These are phyloP conservation scores for Wickerhamiella qilinensis DNA, from an alignment of 805 yeast genomes.

Conservation along the genomic window DNA sequence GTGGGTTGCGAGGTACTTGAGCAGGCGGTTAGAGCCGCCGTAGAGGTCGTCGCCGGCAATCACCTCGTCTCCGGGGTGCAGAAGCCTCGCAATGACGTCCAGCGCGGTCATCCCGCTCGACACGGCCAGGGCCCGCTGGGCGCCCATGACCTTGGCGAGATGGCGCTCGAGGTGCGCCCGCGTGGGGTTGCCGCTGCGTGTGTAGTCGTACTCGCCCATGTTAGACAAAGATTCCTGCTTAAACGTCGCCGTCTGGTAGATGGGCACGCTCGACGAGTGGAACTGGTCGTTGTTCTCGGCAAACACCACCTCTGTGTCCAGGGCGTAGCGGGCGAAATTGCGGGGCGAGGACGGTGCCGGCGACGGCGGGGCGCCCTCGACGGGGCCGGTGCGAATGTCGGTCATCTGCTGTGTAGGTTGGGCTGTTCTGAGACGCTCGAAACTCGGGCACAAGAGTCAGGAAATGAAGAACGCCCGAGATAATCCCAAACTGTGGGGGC, in stretches of 20 bases:
- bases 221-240: slow-evolving; percentile 57
- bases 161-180: slow-evolving; percentile 67
- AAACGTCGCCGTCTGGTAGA: slow-evolving; percentile 90
- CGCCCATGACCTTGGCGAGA: slow-evolving; percentile 60
- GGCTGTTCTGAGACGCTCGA: no score
- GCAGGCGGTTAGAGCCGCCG: slow-evolving; percentile 82
- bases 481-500: no score
- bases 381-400: no score
- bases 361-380: slow-evolving; percentile 14
- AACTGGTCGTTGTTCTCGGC: slow-evolving; percentile 49
- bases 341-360: slow-evolving; percentile 24
- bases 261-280: slow-evolving; percentile 71
- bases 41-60: slow-evolving; percentile 90
- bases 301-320: slow-evolving; percentile 58
- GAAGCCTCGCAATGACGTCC: slow-evolving; percentile 63
- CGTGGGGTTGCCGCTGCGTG: slow-evolving; percentile 90
- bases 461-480: no score
- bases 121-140: slow-evolving; percentile 64
- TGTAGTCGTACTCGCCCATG: slow-evolving; percentile 73
- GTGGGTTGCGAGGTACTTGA: slow-evolving; percentile 51
- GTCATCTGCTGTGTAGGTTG: no score
- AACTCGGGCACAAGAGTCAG: no score
- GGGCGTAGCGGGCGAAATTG: slow-evolving; percentile 26
- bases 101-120: slow-evolving; percentile 87
- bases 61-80: slow-evolving; percentile 73